Base-by-base conservation (phyloP, 805 yeast genomes). In the Hanseniaspora singularis region DNA sequence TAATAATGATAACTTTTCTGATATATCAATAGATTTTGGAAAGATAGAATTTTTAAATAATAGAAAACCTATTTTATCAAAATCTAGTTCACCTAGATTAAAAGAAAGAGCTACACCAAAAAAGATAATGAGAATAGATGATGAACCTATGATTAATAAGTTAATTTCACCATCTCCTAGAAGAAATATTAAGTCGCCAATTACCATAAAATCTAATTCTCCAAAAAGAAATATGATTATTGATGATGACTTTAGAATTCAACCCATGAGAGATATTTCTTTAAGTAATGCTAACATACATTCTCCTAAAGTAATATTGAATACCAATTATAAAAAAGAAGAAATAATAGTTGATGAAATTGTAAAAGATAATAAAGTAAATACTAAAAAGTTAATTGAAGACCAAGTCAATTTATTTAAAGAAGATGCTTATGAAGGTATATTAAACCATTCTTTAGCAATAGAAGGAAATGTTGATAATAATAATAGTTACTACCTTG, bases 11-110 rank as follows among this genome's bases (percentile, higher is more conserved):
- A 20, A 22, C 3, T 28, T 40, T 14, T 31, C 34, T 31, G 43
- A 40, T 12, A 40, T 40, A 30, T 33, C 43, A 22, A 36, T 40
- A n/a, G 43, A 40, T 32, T 40, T 40, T 40, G 43, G 37, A 7
- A 40, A 23, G 14, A 31, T 40, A n/a, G n/a, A 36, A 30, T 22
- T 40, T 40, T 11, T 28, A 40, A 18, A 23, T 14, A 20, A 10
- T 23, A 4, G n/a, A n/a, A n/a, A n/a, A n/a, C n/a, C 43, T 20
- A n/a, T 20, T 3, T 15, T n/a, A n/a, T 30, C 14, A 40, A 31
- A 4, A 15, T 19, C 11, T 14, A 9, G 15, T 9, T 6, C 15
- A 15, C 6, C 34, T 26, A 23, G 34, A 16, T 8, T 33, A 7
- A 33, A 23, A 20, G 14, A 18, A 34, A 11, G 16, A 22, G 12